Percentiles rank a stretch among this genome's conserved stretches.
Evolutionary conservation across 495 filamentous ascomycete species (phyloP).

Genomic region (Neurospora sp.): DNA sequence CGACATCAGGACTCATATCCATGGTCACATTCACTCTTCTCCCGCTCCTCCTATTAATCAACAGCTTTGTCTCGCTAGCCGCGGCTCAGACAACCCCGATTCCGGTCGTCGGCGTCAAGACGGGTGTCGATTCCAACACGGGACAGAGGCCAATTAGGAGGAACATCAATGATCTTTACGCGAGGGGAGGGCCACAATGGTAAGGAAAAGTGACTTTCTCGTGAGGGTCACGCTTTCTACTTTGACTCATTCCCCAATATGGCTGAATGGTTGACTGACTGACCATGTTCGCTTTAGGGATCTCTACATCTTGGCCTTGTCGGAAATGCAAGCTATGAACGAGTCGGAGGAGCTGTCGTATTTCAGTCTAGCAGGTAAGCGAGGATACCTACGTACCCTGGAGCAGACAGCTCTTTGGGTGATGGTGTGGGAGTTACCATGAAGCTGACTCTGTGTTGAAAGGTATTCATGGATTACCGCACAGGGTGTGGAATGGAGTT

Average conservation of each 20-base stretch:
- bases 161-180: slow-evolving; percentile 28
- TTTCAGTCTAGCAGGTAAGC: slow-evolving; percentile 38
- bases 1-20: not conserved
- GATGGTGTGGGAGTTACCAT: not conserved
- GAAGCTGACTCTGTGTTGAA: not conserved
- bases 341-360: slow-evolving; percentile 37
- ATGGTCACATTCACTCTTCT: not conserved
- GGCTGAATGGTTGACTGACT: not conserved
- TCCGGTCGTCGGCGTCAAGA: slow-evolving; percentile 25
- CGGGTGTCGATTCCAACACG: slow-evolving; percentile 26
- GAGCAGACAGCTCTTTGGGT: not conserved
- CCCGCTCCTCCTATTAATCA: not conserved
- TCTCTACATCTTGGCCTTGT: slow-evolving; percentile 36
- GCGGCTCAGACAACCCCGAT: slow-evolving; percentile 10
- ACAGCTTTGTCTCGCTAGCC: not conserved
- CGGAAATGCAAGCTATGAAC: slow-evolving; percentile 26
- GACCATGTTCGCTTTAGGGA: slow-evolving; percentile 20
- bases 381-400: not conserved
- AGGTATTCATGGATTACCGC: slow-evolving; percentile 45
- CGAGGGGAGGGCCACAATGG: slow-evolving; percentile 31
- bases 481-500: slow-evolving; percentile 37
- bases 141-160: slow-evolving; percentile 24
- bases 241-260: not conserved
- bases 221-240: not conserved
- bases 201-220: slow-evolving; percentile 10